phyloP scores from a whole-genome alignment of 192 early-diverging fungal species.

The Coemansia sp. region DNA sequence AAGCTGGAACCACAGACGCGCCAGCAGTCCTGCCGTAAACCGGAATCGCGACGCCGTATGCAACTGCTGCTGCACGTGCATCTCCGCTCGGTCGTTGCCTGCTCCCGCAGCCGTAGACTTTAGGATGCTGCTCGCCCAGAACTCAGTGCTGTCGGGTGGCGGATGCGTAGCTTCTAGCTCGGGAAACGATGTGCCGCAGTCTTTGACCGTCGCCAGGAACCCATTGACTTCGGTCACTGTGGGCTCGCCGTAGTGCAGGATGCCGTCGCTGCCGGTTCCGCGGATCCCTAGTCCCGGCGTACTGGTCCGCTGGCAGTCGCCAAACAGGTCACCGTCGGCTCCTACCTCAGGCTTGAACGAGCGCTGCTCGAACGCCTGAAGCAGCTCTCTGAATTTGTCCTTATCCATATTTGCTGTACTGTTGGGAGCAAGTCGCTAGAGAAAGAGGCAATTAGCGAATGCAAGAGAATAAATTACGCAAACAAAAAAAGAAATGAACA shows the following conservation, averaged over 20 bases:
- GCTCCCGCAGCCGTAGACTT: constrained; percentile 15
- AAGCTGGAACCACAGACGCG: constrained; percentile 34
- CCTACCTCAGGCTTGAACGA: constrained; percentile 50
- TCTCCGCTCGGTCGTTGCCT: constrained; percentile 5
- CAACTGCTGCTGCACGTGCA: constrained; percentile 39
- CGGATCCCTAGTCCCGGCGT: constrained; percentile 9
- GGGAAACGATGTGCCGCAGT: constrained; percentile 41
- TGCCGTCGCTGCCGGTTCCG: neutral
- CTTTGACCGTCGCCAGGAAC: constrained; percentile 24
- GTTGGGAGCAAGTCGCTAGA: neutral
- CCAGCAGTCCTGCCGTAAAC: constrained; percentile 33
- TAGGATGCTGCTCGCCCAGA: constrained; percentile 26
- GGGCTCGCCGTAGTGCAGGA: constrained; percentile 3
- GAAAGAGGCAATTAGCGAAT: neutral
- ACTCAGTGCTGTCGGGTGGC: constrained; percentile 24
- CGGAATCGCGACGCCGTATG: constrained; percentile 43
- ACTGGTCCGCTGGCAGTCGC: constrained; percentile 11
- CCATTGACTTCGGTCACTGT: constrained; percentile 4
- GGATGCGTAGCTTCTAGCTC: constrained; percentile 46
- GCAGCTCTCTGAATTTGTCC: constrained; percentile 52
- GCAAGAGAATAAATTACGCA: neutral
- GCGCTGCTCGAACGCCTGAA: constrained; percentile 52
- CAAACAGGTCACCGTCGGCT: constrained; percentile 29
- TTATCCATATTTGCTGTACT: constrained; percentile 32
- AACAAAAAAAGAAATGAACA: neutral